Evolutionary conservation across 1,139 yeast species (phyloP), one percentile per base, ranked within the genome.

Genomic region (Geotrichum australiense): DNA sequence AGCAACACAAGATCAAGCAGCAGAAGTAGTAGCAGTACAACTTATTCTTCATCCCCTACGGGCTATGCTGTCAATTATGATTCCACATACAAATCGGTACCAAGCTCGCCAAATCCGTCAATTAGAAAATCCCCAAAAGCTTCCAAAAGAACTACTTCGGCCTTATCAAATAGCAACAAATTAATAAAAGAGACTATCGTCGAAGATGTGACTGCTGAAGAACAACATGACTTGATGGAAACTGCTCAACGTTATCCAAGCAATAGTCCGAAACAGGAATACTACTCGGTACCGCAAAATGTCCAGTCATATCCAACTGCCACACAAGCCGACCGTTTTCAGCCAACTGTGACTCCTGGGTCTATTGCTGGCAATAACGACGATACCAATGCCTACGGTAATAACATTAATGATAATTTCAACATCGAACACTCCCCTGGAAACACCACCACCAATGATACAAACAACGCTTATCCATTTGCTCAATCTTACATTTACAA

Each of bases 111-210:
- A 5, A n/a, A 7, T 11, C n/a, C 14, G 15, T 7, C 7, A 7
- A 26, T 7, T 16, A 16, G 12, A n/a, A n/a, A n/a, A n/a, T n/a
- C n/a, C n/a, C n/a, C n/a, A n/a, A n/a, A n/a, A n/a, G n/a, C n/a
- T n/a, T n/a, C n/a, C 6, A 7, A 7, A n/a, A 6, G 30, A 26
- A 26, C 7, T 16, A 7, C 14, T 26, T 26, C 30, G n/a, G 7
- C 30, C 5, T n/a, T 16, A 26, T n/a, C 12, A 7, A n/a, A 7
- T 7, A n/a, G 25, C 15, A 23, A 31, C 11, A n/a, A 15, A 5
- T 11, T 16, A 31, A 31, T 31, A 12, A 31, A 7, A 31, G 24
- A 20, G 8, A 31, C 23, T n/a, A 31, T 31, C 12, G 24, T 20
- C 18, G 24, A 31, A 31, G 24, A 31, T 15, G 35, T 8, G 5